Base-by-base conservation (phyloP, 768 basidiomycete species). In the Phylloporus sp. region DNA sequence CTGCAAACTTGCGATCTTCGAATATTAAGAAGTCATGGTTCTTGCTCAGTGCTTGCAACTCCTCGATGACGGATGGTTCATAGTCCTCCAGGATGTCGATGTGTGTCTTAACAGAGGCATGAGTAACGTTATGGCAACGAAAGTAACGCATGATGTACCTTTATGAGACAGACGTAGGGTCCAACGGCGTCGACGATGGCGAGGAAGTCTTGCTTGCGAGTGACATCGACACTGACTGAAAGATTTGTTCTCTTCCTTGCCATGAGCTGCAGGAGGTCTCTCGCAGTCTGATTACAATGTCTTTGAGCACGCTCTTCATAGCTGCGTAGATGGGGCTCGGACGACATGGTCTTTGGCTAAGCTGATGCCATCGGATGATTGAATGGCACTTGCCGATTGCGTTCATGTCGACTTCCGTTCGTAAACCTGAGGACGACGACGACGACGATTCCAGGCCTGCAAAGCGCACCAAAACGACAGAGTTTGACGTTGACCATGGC, bases 1-100 rank as follows among this genome's bases (percentile, higher is more conserved):
- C 97, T 5, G 97, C 95, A 62, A 99, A 99, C 70, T 99, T 99
- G 58, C 97, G 79, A 74, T 99, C 97, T 73, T 98, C 97, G 60
- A 98, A 99, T 60, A 97, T 94, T 47, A 95, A 69, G 73, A 98
- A 99, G 63, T 97, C 91, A 56, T 97, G 84, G 66, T 88, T 86
- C 41, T 70, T 63, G 63, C 86, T 85, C 7, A 98, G 80, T 31
- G 76, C 75, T 53, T 82, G 78, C 36, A 99, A 76, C 39, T 78
- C 75, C 36, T 81, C 74, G 50, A 95, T 81, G 41, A 97, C 70
- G 7, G 77, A 78, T 10, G 73, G 69, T 40, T 93, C 82, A 68
- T 93, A 98, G 72, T 98, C 94, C 59, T 93, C 87, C 50, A 99
- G 77, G 59, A 99, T 88, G 69, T 99, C 97, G 58, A 97, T 80